Evolutionary conservation across 2,329 filamentous ascomycete species (phyloP).

Genomic region (Pseudocercospora cruenta): DNA sequence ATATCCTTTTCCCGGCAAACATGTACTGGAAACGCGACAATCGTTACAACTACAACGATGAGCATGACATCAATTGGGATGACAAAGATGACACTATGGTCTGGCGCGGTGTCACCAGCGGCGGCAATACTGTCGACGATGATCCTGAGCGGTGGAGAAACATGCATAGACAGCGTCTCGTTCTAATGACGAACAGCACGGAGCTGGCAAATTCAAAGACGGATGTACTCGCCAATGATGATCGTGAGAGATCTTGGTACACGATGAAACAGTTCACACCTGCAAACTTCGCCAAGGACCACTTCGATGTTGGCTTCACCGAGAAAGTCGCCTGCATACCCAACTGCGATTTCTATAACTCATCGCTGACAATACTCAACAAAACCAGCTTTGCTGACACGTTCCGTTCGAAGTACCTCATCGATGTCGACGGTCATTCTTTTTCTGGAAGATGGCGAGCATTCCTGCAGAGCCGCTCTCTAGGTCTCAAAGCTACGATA

Average conservation of each 20-base stretch:
- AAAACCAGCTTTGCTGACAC: conserved; percentile 51
- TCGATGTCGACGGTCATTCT: conserved; percentile 73
- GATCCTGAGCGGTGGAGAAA: conserved; percentile 63
- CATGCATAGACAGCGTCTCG: conserved; percentile 73
- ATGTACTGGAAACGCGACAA: conserved; percentile 52
- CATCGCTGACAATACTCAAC: conserved; percentile 63
- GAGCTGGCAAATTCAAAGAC: conserved; percentile 16
- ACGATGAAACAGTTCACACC: conserved; percentile 30
- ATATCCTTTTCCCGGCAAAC: conserved; percentile 51
- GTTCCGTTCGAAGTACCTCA: conserved; percentile 66
- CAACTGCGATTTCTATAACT: conserved; percentile 43
- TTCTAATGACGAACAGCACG: conserved; percentile 47
- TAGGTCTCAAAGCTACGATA: conserved; percentile 77
- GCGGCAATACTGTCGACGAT: conserved; percentile 34
- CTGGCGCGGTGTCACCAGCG: conserved; percentile 50
- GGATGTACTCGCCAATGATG: conserved; percentile 13
- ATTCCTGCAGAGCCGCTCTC: conserved; percentile 69
- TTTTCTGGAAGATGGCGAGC: conserved; percentile 46
- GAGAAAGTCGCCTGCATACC: conserved; percentile 44
- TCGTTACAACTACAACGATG: conserved; percentile 58
- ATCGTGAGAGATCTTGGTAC: conserved; percentile 8
- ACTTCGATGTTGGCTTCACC: conserved; percentile 46
- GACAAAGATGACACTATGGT: conserved; percentile 43
- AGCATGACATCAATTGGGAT: conserved; percentile 54
- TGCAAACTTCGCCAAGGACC: conserved; percentile 38